Evolutionary conservation across 192 early-diverging fungal genomes (phyloP), one percentile per base, ranked within the genome.

Genomic region (Cetraspora pellucida): DNA sequence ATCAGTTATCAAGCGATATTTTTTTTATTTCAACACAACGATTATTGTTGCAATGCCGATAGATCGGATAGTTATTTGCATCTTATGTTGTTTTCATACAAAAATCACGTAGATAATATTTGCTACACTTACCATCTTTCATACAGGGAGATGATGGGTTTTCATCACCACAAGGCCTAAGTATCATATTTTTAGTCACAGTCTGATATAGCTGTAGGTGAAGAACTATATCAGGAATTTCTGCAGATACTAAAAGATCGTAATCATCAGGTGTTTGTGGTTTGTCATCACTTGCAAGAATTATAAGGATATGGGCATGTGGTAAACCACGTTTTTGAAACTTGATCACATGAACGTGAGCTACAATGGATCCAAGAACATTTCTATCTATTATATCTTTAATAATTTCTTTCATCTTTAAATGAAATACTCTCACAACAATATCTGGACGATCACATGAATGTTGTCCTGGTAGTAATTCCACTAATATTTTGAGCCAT

Each of bases 251-350:
- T 17, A 80, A 73, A 16, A 6, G 1, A 77, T 82, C 73, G 69
- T 67, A 77, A 16, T 80, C 67, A 0, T 66, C 67, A 59, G 69
- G 9, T 46, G 78, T 78, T 37, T 65, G 17, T n/a, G 55, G 27
- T 47, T 78, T 84, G 47, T 74, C 10, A 9, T 13, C 14, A 7
- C 57, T 21, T 28, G 69, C 47, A 23, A 82, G 27, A 47, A 82
- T 82, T 2, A 81, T 67, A 1, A 82, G 74, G 8, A 85, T 81
- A 28, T 85, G 83, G 3, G 67, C 79, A 72, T 85, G 84, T 68
- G 81, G 80, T 11, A 85, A 30, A 16, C 81, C 83, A 10, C 84
- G 72, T 45, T 82, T 85, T 55, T 82, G 81, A 59, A 82, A 85
- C 37, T n/a, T n/a, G n/a, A n/a, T n/a, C n/a, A n/a, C n/a, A n/a